Evolutionary conservation across 2,329 filamentous ascomycete species (phyloP), one percentile per base, ranked within the genome.

Genomic region (Pseudocercospora fuligena): DNA sequence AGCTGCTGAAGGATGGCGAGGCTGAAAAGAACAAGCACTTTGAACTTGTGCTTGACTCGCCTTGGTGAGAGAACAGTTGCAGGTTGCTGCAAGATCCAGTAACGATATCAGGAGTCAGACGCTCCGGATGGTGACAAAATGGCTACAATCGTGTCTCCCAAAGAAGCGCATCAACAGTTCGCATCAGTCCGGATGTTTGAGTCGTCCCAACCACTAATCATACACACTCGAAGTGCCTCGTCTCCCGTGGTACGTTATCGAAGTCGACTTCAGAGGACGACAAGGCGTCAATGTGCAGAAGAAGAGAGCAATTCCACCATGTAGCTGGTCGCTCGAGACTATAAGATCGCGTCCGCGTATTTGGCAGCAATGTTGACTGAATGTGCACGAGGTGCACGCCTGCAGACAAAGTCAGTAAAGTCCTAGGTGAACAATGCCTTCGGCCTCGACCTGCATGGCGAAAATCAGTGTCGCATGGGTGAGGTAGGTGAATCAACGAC

Each of bases 351-450:
- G 54, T 58, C 29, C 12, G 54, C 29, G 27, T 40, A 23, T 40
- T 11, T 23, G 54, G 29, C 23, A 23, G 33, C 54, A 19, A 58
- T 29, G 12, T 36, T 58, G 54, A 21, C 5, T 21, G 54, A 23
- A 23, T 58, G 54, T 40, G 54, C 54, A 58, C 54, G 31, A 58
- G 54, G 54, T 58, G 54, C 54, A 58, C 54, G 27, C 54, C 54
- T 58, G 54, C 4, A 11, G 54, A 58, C 29, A 40, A 58, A 31
- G 54, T 58, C 54, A 58, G 54, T 58, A 8, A 40, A 23, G 29
- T 40, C 40, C 54, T 9, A n/a, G 19, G 29, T 5, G 54, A n/a
- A 21, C 5, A 36, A 14, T 58, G 54, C n/a, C 6, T 21, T 40
- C 29, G n/a, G 54, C 29, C 29, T 33, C 29, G 25, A 40, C 54